Evolutionary conservation across 805 yeast species (phyloP).

Genomic region (Candida ipomoeae): DNA sequence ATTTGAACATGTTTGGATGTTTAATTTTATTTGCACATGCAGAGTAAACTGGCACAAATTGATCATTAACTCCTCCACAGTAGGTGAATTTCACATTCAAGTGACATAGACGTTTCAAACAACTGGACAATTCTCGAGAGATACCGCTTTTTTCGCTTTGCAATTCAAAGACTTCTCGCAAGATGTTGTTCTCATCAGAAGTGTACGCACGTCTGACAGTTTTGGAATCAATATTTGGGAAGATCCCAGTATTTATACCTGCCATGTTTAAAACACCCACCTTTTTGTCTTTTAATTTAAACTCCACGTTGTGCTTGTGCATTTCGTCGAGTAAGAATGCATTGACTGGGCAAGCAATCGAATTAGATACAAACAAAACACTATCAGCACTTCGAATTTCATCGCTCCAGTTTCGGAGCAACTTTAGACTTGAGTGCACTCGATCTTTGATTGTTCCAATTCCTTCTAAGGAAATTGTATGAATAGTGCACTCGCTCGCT

Average conservation of each 20-base stretch:
- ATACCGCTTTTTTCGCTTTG: slow-evolving; percentile 21
- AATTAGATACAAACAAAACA: slow-evolving; percentile 31
- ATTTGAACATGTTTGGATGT: slow-evolving; percentile 38
- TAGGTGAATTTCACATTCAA: slow-evolving; percentile 34
- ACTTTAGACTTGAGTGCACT: slow-evolving; percentile 20
- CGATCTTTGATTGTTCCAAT: slow-evolving; percentile 32
- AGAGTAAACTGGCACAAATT: slow-evolving; percentile 33
- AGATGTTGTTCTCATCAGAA: slow-evolving; percentile 31
- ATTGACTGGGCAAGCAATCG: slow-evolving; percentile 32
- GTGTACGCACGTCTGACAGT: slow-evolving; percentile 37
- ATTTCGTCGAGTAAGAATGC: slow-evolving; percentile 25
- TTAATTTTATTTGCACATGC: slow-evolving; percentile 25
- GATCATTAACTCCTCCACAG: slow-evolving; percentile 33
- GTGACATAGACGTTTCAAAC: slow-evolving; percentile 20
- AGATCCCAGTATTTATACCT: slow-evolving; percentile 33
- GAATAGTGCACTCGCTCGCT: slow-evolving; percentile 21
- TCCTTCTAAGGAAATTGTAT: slow-evolving; percentile 40
- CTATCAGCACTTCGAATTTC: slow-evolving; percentile 28
- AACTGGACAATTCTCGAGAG: slow-evolving; percentile 15
- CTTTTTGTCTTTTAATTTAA: slow-evolving; percentile 15
- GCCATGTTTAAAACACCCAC: slow-evolving; percentile 36
- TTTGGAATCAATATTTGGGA: slow-evolving; percentile 29
- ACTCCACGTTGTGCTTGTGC: slow-evolving; percentile 8
- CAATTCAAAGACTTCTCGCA: slow-evolving; percentile 33
- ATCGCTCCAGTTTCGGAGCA: slow-evolving; percentile 33